A percentile compares a stretch with the other conserved stretches of the same genome.
Evolutionary conservation across 176 grass and related monocot genomes (phyloP).

Genomic region (Phyllostachys edulis): DNA sequence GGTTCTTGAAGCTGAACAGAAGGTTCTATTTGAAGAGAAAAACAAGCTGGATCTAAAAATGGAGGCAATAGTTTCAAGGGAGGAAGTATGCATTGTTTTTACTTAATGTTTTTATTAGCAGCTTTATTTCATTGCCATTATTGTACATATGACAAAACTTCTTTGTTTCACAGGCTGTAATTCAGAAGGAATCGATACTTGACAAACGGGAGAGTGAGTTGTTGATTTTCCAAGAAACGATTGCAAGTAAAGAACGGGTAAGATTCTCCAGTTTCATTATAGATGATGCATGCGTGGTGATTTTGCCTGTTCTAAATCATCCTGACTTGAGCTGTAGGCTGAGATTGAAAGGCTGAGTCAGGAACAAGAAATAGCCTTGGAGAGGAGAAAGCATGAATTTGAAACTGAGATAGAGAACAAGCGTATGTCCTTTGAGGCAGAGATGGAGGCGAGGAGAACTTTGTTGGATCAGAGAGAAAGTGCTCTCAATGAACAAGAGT

Average conservation of each 20-base stretch:
- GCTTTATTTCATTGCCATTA: not conserved
- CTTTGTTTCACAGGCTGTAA: constrained; percentile 51
- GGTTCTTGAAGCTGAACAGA: constrained; percentile 58
- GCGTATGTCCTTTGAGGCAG: constrained; percentile 48
- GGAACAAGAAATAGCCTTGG: constrained; percentile 55
- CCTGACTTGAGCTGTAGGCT: constrained; percentile 44
- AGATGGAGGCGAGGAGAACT: constrained; percentile 36
- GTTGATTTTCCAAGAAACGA: constrained; percentile 78
- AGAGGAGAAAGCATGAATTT: constrained; percentile 60
- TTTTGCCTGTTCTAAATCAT: constrained; percentile 18
- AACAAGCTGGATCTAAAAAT: constrained; percentile 66
- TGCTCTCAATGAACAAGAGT: constrained; percentile 49
- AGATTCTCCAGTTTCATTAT: constrained; percentile 5
- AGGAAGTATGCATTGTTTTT: constrained; percentile 65
- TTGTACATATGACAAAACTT: constrained; percentile 8
- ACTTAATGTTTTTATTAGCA: constrained; percentile 1
- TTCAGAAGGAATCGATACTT: constrained; percentile 67
- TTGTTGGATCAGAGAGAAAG: constrained; percentile 53
- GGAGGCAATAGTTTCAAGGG: constrained; percentile 58
- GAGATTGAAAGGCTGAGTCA: constrained; percentile 68
- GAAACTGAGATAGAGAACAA: constrained; percentile 62
- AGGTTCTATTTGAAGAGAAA: constrained; percentile 59
- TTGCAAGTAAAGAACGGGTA: constrained; percentile 77
- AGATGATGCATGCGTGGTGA: constrained; percentile 13
- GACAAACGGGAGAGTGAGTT: constrained; percentile 76